Evolutionary conservation across 2,329 filamentous ascomycete genomes (phyloP).

Genomic region (Cyphellophora europaea): DNA sequence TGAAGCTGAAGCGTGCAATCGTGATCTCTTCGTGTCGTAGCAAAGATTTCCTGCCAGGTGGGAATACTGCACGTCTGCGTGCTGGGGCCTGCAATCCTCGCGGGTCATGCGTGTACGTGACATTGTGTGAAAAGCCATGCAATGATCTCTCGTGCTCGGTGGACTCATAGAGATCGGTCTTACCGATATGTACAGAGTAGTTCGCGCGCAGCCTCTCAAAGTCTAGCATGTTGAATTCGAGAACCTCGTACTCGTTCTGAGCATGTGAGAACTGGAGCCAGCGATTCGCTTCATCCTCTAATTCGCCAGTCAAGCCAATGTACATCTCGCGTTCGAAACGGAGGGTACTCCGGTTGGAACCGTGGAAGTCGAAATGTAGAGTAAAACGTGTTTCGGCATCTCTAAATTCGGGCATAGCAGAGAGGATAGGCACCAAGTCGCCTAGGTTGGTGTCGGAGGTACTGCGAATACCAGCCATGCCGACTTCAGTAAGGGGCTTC

Average conservation of each 20-base stretch:
- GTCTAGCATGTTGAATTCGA: slow-evolving; percentile 30
- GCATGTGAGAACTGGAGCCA: slow-evolving; percentile 11
- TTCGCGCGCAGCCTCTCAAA: slow-evolving; percentile 18
- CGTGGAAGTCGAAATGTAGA: slow-evolving; percentile 32
- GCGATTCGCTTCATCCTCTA: slow-evolving; percentile 10
- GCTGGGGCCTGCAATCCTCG: slow-evolving; percentile 13
- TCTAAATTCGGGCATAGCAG: slow-evolving; percentile 16
- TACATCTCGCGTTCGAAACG: slow-evolving; percentile 26
- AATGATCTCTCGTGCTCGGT: slow-evolving; percentile 8
- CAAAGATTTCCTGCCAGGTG: slow-evolving; percentile 7
- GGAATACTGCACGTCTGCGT: slow-evolving; percentile 10
- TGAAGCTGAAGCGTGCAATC: slow-evolving; percentile 28
- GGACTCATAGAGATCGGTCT: slow-evolving; percentile 8
- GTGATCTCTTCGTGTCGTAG: slow-evolving; percentile 27
- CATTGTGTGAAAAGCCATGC: slow-evolving; percentile 12
- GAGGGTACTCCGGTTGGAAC: slow-evolving; percentile 20
- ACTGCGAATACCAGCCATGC: slow-evolving; percentile 19
- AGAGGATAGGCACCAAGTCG: slow-evolving; percentile 22
- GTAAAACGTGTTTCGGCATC: slow-evolving; percentile 25
- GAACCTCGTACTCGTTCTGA: slow-evolving; percentile 23
- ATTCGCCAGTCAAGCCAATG: slow-evolving; percentile 6
- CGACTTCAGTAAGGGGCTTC: slow-evolving; percentile 24
- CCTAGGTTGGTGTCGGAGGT: slow-evolving; percentile 14
- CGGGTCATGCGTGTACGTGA: slow-evolving; percentile 10
- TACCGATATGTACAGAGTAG: slow-evolving; percentile 15